phyloP scores from a whole-genome alignment of 1,139 yeast genomes.

The Geotrichum europaeum region DNA sequence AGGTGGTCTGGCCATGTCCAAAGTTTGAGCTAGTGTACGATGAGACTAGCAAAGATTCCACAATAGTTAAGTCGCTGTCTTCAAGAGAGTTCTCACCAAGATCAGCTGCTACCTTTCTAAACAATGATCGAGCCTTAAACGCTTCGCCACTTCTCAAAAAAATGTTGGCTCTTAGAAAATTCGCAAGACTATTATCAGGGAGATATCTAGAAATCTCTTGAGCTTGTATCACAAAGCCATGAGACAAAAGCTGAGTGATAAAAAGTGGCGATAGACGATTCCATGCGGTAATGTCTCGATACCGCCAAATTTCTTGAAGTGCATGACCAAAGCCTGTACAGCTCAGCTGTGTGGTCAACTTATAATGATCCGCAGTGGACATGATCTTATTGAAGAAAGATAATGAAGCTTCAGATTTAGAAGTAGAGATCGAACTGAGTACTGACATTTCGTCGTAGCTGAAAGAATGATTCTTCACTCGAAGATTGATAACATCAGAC shows the following conservation, averaged over 20 bases:
- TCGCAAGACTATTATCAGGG: constrained; percentile 21
- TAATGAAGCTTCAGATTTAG: constrained; percentile 6
- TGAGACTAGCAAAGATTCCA: constrained; percentile 12
- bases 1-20: constrained; percentile 19
- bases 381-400: background rate
- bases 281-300: background rate
- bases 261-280: background rate
- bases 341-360: background rate
- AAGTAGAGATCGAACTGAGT: constrained; percentile 2
- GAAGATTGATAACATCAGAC: background rate
- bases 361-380: background rate
- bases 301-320: constrained; percentile 1
- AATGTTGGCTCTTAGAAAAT: constrained; percentile 25
- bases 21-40: constrained; percentile 10
- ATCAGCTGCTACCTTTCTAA: constrained; percentile 21
- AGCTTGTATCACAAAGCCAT: constrained; percentile 6
- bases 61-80: constrained; percentile 9
- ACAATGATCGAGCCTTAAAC: constrained; percentile 20
- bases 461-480: background rate
- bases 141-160: constrained; percentile 19
- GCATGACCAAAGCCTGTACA: background rate
- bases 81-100: constrained; percentile 14
- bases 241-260: constrained; percentile 7
- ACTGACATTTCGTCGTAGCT: background rate
- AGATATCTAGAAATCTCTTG: constrained; percentile 19